Base-by-base conservation (phyloP, 805 yeast species). In the Priceomyces haplophilus region DNA sequence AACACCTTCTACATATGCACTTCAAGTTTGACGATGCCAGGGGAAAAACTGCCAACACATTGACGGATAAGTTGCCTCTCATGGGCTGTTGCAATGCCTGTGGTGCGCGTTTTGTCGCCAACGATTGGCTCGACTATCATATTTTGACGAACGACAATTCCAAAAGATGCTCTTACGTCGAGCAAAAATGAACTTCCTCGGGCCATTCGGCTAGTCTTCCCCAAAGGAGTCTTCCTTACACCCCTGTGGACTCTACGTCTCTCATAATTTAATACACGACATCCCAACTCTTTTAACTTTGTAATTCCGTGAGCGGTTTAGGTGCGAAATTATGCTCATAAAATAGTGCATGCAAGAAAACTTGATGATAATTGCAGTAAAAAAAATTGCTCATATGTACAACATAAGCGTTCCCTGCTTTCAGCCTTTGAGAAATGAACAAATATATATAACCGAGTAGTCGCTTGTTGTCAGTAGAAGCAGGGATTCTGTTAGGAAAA, bases 331-430 rank as follows among this genome's bases (percentile, higher is more conserved):
- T 10, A 10, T 12, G 31, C 15, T 27, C 8, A 27, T 11, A 11
- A 27, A 11, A 27, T 27, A 27, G 31, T 15, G 31, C 31, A 27
- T n/a, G 8, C 15, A 69, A 46, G 79, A 74, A 52, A 75, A 72
- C 20, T 17, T 21, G 4, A n/a, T 18, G 37, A 34, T 34, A 3
- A 4, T 34, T 34, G 37, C 21, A 34, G 37, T 25, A 82, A 64
- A 0, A 87, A 87, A 35, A 80, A 72, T 57, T 82, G 88, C 58
- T 82, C 87, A 55, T 80, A 80, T 7, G 82, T 72, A 12, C 86
- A 21, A 21, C 8, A 21, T 8, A 6, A 8, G 24, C 8, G 8
- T 7, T 21, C 24, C 8, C 6, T 7, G 24, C 24, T 6, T 7
- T 21, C 24, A 8, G 24, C n/a, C n/a, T n/a, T n/a, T n/a, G n/a